Evolutionary conservation across 768 basidiomycete species (phyloP).

Genomic region (Kwoniella bestiolae): DNA sequence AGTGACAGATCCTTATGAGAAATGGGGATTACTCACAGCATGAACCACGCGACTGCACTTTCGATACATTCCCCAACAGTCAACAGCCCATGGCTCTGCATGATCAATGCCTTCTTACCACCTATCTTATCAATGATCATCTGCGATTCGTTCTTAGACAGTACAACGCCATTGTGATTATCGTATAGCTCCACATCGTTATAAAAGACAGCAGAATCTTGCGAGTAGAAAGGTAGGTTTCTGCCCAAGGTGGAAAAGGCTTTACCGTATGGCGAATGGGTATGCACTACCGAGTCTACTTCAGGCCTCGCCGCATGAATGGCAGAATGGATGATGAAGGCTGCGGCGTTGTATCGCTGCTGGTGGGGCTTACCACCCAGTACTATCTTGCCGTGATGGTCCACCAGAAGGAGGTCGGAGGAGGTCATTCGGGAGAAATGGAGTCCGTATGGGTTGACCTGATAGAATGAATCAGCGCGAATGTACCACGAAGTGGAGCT

Average conservation of each 20-base stretch:
- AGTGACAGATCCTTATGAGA: too few species aligned
- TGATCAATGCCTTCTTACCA: conserved; percentile 43
- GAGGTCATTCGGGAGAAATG: conserved; percentile 63
- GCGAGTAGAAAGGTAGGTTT: conserved; percentile 35
- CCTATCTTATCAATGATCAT: conserved; percentile 59
- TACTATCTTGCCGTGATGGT: conserved; percentile 58
- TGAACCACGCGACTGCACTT: conserved; percentile 36
- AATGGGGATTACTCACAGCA: conserved; percentile 20
- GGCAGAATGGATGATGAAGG: conserved; percentile 61
- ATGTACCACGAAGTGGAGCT: too few species aligned
- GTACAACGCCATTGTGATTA: conserved; percentile 63
- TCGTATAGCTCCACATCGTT: conserved; percentile 56
- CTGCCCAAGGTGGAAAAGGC: conserved; percentile 62
- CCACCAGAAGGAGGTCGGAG: conserved; percentile 61
- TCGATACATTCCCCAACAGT: conserved; percentile 45
- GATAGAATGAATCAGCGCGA: neutral
- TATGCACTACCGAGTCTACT: conserved; percentile 62
- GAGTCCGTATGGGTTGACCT: conserved; percentile 56
- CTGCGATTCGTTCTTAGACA: conserved; percentile 61
- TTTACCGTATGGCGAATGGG: conserved; percentile 63
- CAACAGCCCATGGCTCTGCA: conserved; percentile 51
- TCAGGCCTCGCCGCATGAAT: conserved; percentile 63
- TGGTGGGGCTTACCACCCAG: conserved; percentile 55
- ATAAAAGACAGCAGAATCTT: conserved; percentile 38
- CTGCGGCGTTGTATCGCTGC: conserved; percentile 58